A percentile compares a stretch with the other conserved stretches of the same genome.
phyloP scores from a whole-genome alignment of 805 yeast genomes.

The Yarrowia divulgata region DNA sequence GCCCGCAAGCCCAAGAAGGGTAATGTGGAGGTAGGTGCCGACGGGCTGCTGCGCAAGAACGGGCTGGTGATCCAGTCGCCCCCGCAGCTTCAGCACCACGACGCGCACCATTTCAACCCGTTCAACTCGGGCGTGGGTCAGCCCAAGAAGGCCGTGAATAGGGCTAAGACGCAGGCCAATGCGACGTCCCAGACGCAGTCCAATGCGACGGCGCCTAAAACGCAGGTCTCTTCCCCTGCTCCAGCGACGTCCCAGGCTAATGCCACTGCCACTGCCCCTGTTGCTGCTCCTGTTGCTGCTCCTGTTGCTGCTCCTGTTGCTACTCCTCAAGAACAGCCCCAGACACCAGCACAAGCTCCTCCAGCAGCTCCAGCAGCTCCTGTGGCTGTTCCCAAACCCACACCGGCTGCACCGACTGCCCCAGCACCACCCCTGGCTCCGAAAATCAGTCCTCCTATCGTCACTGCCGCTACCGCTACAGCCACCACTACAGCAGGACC shows the following conservation, averaged over 20 bases:
- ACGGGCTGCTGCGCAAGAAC: conserved; percentile 45
- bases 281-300: too few species aligned
- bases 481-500: background rate
- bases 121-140: conserved; percentile 26
- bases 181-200: too few species aligned
- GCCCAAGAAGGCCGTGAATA: background rate
- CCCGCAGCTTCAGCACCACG: background rate
- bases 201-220: too few species aligned
- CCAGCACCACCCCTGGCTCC: too few species aligned
- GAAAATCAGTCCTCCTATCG: background rate
- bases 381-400: background rate
- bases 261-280: too few species aligned
- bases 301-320: too few species aligned
- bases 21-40: conserved; percentile 58
- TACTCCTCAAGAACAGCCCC: background rate
- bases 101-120: conserved; percentile 36
- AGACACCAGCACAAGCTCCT: background rate
- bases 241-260: too few species aligned
- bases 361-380: background rate
- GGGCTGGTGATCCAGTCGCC: conserved; percentile 20
- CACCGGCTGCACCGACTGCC: background rate
- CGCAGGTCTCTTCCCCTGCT: too few species aligned
- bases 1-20: conserved; percentile 83
- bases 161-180: too few species aligned
- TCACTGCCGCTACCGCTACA: background rate